These are phyloP conservation scores for Cercospora brassicicola DNA, from an alignment of 2,329 filamentous ascomycete species.

Conservation along the genomic window DNA sequence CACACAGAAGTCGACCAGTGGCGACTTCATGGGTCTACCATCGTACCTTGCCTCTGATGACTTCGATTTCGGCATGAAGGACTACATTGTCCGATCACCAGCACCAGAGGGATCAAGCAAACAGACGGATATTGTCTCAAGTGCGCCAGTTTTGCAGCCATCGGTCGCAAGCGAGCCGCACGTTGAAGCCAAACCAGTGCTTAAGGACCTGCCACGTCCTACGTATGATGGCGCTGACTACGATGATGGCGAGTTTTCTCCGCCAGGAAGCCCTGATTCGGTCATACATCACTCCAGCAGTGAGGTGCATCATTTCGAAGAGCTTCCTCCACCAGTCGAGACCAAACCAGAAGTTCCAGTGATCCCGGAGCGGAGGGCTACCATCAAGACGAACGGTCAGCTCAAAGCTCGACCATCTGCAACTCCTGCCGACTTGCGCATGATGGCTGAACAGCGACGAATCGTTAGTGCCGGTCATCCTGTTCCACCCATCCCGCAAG, in stretches of 20 bases:
- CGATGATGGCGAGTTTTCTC: conserved; percentile 30
- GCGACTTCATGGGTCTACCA: conserved; percentile 37
- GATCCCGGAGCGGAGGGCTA: conserved; percentile 80
- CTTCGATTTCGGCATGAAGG: conserved; percentile 56
- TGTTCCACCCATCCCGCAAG: conserved; percentile 36
- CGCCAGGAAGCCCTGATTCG: conserved; percentile 74
- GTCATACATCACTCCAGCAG: conserved; percentile 76
- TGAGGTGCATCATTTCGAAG: conserved; percentile 26
- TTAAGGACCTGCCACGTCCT: conserved; percentile 28
- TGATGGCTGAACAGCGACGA: conserved; percentile 83
- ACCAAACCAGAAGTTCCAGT: conserved; percentile 21
- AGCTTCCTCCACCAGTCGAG: conserved; percentile 20
- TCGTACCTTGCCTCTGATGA: conserved; percentile 50
- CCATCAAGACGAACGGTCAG: conserved; percentile 81
- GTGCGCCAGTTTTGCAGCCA: conserved; percentile 29
- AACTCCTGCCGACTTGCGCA: conserved; percentile 76
- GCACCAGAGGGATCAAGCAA: conserved; percentile 33
- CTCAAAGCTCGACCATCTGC: conserved; percentile 86
- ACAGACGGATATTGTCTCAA: conserved; percentile 27
- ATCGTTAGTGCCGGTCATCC: conserved; percentile 72
- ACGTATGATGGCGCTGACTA: conserved; percentile 25
- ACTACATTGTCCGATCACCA: conserved; percentile 54
- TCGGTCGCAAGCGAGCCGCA: conserved; percentile 13
- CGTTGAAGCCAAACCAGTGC: conserved; percentile 24
- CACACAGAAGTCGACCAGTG: conserved; percentile 21